Percentiles rank a stretch among this genome's conserved stretches.
Evolutionary conservation across 305 asterid species (phyloP).

Genomic region (Fraxinus platypoda): DNA sequence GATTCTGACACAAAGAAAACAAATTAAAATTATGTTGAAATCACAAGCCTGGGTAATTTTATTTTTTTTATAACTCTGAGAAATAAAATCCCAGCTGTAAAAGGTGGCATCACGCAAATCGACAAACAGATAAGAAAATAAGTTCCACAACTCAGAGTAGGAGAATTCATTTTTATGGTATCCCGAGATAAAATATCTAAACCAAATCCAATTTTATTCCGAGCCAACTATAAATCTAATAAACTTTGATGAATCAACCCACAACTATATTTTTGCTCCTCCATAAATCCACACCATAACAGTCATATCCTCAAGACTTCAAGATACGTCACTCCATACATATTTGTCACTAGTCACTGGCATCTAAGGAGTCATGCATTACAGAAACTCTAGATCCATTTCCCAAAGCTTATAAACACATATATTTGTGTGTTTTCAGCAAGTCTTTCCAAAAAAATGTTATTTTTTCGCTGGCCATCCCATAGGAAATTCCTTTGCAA

Average conservation of each 20-base stretch:
- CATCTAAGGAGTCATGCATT: background rate
- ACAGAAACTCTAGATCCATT: background rate
- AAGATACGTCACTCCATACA: background rate
- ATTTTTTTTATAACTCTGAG: background rate
- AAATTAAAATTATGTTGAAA: background rate
- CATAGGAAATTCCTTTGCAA: background rate
- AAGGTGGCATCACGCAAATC: background rate
- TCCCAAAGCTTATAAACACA: background rate
- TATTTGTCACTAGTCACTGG: background rate
- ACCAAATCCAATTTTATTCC: background rate
- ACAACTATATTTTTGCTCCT: background rate
- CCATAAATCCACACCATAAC: background rate
- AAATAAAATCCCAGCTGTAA: background rate
- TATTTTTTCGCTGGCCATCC: background rate
- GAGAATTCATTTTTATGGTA: background rate
- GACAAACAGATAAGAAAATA: background rate
- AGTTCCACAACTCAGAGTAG: background rate
- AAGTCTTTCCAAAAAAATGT: background rate
- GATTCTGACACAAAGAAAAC: background rate
- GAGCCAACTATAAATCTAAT: background rate
- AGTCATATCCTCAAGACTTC: background rate
- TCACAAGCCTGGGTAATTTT: background rate
- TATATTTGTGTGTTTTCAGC: background rate
- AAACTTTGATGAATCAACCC: background rate
- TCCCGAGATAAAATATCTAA: background rate